Base-by-base conservation (phyloP, 2,329 filamentous ascomycete genomes). In the Mycosphaerella sp. region DNA sequence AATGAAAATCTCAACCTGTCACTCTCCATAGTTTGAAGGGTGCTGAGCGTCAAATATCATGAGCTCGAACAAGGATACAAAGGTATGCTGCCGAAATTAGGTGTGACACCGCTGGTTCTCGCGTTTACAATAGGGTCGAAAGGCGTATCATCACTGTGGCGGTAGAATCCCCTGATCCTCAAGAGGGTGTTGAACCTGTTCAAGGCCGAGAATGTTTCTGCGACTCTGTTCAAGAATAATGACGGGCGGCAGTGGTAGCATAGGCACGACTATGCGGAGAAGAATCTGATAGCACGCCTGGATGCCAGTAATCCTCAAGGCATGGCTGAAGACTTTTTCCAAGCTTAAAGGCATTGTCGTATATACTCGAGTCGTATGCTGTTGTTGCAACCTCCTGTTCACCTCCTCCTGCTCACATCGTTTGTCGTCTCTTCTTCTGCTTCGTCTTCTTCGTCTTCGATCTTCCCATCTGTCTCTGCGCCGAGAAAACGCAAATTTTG, bases 381-480 rank as follows among this genome's bases (percentile, higher is more conserved):
- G 12, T 12, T 32, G 16, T 36, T 32, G 14, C 18, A 32, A 17
- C 21, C 27, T 10, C 18, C 14, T 9, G 4, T 44, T 41, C 17
- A 17, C 14, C 41, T 39, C 13, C 8, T 17, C 35, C 13, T 28
- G 7, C 10, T 54, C 57, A 4, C 53, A 53, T 6, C 59, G n/a
- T 65, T n/a, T 66, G 64, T 43, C 69, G 62, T 45, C 74, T 67
- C 60, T 77, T 78, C 53, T 71, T 70, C n/a, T n/a, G n/a, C n/a
- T n/a, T n/a, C n/a, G n/a, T n/a, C n/a, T n/a, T n/a, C n/a, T n/a
- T n/a, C n/a, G n/a, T n/a, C n/a, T n/a, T n/a, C n/a, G 75, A 75
- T 39, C 75, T 61, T 8, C 75, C 75, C 75, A 77, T 78, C 32
- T 66, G 69, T 60, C 75, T 76, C 46, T 73, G 73, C 2, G 64